Conservation (phyloP, 1,284 basidiomycete species). For the Thelephora terrestris region DNA sequence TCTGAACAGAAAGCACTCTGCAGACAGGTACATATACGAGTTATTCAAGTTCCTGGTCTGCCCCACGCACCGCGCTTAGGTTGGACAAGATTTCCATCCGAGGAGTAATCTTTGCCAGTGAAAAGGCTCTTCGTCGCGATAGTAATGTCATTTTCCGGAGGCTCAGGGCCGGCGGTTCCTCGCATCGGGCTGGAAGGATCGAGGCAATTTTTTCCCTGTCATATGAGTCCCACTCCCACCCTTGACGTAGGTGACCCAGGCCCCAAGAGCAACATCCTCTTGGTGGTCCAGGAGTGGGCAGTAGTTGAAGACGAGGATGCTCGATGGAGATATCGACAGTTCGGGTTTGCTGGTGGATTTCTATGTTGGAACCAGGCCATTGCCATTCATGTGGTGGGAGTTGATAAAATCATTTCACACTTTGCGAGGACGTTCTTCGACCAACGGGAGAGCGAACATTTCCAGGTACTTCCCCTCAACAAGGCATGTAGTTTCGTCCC, state of each 20-base stretch:
- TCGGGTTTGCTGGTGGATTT: constrained; percentile 2
- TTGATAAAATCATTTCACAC: constrained; percentile 1
- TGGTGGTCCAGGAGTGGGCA: no score
- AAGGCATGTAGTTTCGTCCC: no score
- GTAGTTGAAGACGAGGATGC: no score
- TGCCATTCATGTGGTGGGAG: not conserved
- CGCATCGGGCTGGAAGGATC: not conserved
- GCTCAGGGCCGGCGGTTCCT: not conserved
- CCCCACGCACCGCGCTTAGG: not conserved
- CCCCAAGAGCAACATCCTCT: no score
- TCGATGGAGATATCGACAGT: constrained; percentile 1
- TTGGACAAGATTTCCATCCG: not conserved
- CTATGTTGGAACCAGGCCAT: not conserved
- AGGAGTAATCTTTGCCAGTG: not conserved
- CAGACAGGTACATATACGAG: not conserved
- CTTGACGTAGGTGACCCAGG: no score
- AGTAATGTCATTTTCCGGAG: constrained; percentile 5
- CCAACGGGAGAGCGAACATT: no score
- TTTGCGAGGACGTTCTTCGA: constrained; percentile 1
- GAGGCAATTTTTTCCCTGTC: not conserved
- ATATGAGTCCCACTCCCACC: not conserved
- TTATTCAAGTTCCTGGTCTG: not conserved
- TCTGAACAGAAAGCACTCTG: not conserved
- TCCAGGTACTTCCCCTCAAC: no score
- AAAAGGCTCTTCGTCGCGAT: not conserved